phyloP scores from a whole-genome alignment of 768 basidiomycete species.

The Suillus cothurnatus region DNA sequence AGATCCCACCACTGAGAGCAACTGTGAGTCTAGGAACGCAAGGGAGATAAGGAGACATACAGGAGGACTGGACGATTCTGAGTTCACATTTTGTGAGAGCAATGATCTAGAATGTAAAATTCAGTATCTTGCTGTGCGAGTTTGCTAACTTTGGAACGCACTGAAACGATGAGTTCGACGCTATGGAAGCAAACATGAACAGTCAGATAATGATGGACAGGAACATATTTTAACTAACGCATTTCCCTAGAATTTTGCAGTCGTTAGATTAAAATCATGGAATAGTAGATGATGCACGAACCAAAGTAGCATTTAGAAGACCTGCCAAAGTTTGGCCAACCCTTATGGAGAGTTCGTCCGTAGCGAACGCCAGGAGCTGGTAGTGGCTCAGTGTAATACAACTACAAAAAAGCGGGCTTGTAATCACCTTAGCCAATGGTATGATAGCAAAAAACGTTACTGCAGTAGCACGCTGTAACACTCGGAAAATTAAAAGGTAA shows the following conservation, averaged over 20 bases:
- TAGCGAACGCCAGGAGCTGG: slow-evolving; percentile 80
- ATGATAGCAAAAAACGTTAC: slow-evolving; percentile 83
- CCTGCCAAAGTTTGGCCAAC: slow-evolving; percentile 85
- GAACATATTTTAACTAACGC: slow-evolving; percentile 22
- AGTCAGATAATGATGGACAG: not conserved
- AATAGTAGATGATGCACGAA: slow-evolving; percentile 34
- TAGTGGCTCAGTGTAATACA: not conserved
- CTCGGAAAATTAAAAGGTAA: not conserved
- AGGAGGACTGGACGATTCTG: slow-evolving; percentile 75
- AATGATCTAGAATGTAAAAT: slow-evolving; percentile 53
- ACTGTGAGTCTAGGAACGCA: slow-evolving; percentile 7
- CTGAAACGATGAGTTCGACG: slow-evolving; percentile 70
- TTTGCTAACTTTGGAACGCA: slow-evolving; percentile 36
- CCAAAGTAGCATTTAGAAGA: slow-evolving; percentile 82
- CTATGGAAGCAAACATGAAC: slow-evolving; percentile 24
- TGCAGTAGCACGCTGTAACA: slow-evolving; percentile 26
- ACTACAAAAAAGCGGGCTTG: not conserved
- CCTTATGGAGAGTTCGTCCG: slow-evolving; percentile 80
- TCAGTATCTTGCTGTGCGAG: not conserved
- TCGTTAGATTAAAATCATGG: slow-evolving; percentile 2
- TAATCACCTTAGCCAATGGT: slow-evolving; percentile 72
- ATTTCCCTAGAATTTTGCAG: slow-evolving; percentile 26
- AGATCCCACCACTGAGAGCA: slow-evolving; percentile 67
- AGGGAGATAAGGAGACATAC: slow-evolving; percentile 43
- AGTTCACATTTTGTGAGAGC: slow-evolving; percentile 84